Conservation (phyloP, 345 rosid species). For the Theobroma cacao region DNA sequence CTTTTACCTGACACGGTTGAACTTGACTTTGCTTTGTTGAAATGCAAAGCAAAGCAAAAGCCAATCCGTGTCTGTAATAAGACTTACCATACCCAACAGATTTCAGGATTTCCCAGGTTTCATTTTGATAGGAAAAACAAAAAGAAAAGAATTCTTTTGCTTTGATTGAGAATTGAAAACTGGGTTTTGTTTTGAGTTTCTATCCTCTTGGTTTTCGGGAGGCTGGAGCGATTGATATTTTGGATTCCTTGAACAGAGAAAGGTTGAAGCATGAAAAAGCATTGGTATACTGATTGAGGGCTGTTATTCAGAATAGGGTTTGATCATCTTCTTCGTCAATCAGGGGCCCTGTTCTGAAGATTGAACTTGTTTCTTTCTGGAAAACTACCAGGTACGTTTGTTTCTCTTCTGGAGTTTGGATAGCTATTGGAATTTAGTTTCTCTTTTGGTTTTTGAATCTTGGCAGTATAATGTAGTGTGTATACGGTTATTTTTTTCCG, state of each 20-base stretch:
- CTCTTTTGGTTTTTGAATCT: neutral
- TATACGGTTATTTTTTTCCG: neutral
- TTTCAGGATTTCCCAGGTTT: neutral
- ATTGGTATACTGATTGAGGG: neutral
- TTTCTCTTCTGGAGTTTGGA: neutral
- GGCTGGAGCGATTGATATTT: neutral
- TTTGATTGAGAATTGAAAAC: neutral
- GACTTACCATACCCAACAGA: neutral
- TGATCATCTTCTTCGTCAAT: neutral
- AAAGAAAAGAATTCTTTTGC: neutral
- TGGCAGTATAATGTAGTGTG: neutral
- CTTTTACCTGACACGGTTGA: neutral
- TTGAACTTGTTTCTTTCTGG: neutral
- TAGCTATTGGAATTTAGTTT: neutral
- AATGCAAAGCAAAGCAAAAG: neutral
- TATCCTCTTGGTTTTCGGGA: neutral
- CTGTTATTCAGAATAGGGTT: neutral
- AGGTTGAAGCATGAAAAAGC: neutral
- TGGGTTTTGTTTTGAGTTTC: neutral
- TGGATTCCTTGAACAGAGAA: neutral
- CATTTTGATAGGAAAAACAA: neutral
- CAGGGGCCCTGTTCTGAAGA: neutral
- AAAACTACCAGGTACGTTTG: slow-evolving; percentile 6
- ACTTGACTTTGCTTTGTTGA: neutral
- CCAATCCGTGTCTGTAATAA: neutral